Conservation (phyloP, 176 grass and related monocot genomes). For the Avena atlantica region DNA sequence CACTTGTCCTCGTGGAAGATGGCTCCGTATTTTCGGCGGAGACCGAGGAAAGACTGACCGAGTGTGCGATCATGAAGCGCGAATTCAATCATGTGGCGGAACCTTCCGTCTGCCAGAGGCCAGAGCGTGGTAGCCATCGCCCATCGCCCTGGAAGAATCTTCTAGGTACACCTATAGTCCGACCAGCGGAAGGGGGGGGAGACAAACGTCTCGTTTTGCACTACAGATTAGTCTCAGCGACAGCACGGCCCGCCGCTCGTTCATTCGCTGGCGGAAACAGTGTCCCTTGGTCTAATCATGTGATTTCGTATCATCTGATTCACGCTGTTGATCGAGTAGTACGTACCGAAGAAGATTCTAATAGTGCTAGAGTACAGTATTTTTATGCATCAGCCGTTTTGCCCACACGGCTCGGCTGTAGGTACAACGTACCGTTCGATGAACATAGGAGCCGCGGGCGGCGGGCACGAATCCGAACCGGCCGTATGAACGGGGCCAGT, state of each 20-base stretch:
- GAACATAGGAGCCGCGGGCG: background rate
- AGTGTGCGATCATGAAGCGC: background rate
- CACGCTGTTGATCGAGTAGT: background rate
- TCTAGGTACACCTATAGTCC: slow-evolving; percentile 19
- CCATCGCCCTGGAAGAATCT: background rate
- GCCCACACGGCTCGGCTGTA: background rate
- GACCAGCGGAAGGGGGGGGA: background rate
- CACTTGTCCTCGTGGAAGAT: slow-evolving; percentile 4
- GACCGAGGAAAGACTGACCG: background rate
- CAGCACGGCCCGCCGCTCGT: background rate
- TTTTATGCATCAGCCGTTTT: background rate
- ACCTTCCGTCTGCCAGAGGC: background rate
- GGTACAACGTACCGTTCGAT: background rate
- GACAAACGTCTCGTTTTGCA: background rate
- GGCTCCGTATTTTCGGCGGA: slow-evolving; percentile 11
- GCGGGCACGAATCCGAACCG: background rate
- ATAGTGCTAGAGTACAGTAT: too few relatives aligned
- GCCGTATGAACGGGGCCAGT: background rate
- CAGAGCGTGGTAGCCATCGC: background rate
- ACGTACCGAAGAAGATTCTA: background rate
- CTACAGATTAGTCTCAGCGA: background rate
- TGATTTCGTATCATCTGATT: background rate
- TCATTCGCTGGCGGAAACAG: background rate
- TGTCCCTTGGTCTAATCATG: background rate
- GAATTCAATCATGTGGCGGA: slow-evolving; percentile 16